Evolutionary conservation across 768 basidiomycete species (phyloP).

Genomic region (Tylopilus sp.): DNA sequence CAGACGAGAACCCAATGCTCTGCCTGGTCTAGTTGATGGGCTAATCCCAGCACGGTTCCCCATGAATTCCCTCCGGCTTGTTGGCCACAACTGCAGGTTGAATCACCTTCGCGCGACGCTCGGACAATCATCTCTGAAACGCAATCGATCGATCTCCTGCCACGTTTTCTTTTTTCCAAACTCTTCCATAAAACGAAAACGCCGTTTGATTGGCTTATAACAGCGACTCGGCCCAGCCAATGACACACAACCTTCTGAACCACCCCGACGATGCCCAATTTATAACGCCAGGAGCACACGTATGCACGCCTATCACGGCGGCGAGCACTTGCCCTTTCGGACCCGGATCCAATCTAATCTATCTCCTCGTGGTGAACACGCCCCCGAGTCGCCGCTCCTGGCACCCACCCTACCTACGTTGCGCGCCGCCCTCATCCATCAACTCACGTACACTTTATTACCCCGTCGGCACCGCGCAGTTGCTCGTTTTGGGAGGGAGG

Average conservation of each 20-base stretch:
- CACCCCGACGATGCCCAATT: too few relatives aligned
- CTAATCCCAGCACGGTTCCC: too few relatives aligned
- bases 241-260: too few relatives aligned
- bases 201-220: too few relatives aligned
- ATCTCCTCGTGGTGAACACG: slow-evolving; percentile 20
- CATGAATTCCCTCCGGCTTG: too few relatives aligned
- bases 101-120: background rate
- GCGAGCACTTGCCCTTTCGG: background rate
- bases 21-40: background rate
- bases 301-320: background rate
- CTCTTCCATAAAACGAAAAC: too few relatives aligned
- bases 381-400: background rate
- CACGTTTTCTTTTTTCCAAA: background rate
- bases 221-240: too few relatives aligned
- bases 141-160: slow-evolving; percentile 1
- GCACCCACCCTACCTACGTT: slow-evolving; percentile 13
- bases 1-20: background rate
- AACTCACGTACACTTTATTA: slow-evolving; percentile 7
- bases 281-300: background rate
- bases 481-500: slow-evolving; percentile 1
- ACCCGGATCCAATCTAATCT: background rate
- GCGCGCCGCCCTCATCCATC: background rate
- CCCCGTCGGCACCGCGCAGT: slow-evolving; percentile 19
- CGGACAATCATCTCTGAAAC: background rate
- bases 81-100: background rate